Percentiles rank a stretch among this genome's conserved stretches.
Evolutionary conservation across 2,329 filamentous ascomycete species (phyloP).

Genomic region (Ophiostoma ulmi): DNA sequence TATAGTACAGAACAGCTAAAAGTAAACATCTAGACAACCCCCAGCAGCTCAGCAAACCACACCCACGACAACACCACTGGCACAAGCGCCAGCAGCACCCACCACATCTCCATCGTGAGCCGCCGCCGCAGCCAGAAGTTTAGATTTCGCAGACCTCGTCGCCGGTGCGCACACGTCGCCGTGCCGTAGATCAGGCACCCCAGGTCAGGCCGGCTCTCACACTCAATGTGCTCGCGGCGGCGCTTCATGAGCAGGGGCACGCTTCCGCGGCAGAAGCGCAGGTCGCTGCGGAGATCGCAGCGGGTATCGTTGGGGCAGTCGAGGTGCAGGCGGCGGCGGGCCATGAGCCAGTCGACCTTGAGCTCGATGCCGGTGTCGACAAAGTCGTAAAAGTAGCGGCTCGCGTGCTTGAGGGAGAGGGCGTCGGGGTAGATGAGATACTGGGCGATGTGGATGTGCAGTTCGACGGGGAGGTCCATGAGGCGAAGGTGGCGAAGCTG

Average conservation of each 20-base stretch:
- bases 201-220: slow-evolving; percentile 52
- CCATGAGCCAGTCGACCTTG: slow-evolving; percentile 65
- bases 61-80: slow-evolving; percentile 40
- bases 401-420: slow-evolving; percentile 63
- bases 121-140: slow-evolving; percentile 41
- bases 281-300: slow-evolving; percentile 56
- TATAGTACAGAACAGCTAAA: not conserved
- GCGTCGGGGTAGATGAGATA: slow-evolving; percentile 66
- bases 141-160: slow-evolving; percentile 38
- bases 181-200: slow-evolving; percentile 54
- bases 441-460: slow-evolving; percentile 58
- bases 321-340: slow-evolving; percentile 57
- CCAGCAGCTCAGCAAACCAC: slow-evolving; percentile 33
- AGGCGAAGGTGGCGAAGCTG: not conserved
- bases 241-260: slow-evolving; percentile 55
- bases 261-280: slow-evolving; percentile 56
- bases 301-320: slow-evolving; percentile 57
- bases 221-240: slow-evolving; percentile 56
- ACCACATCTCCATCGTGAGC: slow-evolving; percentile 47
- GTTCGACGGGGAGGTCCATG: slow-evolving; percentile 56
- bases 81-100: slow-evolving; percentile 42
- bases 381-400: slow-evolving; percentile 56
- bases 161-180: slow-evolving; percentile 42
- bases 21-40: not conserved
- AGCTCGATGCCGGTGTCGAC: slow-evolving; percentile 61